A percentile compares a stretch with the other conserved stretches of the same genome.
phyloP scores from a whole-genome alignment of 176 grass and related monocot species.

The Phyllostachys edulis region DNA sequence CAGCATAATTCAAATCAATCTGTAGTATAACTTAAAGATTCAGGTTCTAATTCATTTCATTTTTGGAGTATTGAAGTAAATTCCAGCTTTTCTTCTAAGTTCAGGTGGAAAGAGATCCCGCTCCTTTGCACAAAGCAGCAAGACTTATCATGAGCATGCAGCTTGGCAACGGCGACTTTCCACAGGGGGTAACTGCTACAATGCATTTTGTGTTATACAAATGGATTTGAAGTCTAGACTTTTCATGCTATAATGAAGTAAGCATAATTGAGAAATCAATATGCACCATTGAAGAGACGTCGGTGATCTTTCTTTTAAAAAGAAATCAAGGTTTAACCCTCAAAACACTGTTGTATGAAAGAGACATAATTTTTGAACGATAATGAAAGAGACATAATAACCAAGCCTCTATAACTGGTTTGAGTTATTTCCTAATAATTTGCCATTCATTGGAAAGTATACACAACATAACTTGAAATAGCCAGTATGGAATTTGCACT shows the following conservation, averaged over 20 bases:
- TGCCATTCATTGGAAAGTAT: neutral
- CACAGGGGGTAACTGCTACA: slow-evolving; percentile 59
- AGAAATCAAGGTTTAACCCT: neutral
- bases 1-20: slow-evolving; percentile 18
- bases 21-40: neutral
- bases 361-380: neutral
- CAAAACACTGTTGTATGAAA: neutral
- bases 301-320: no score
- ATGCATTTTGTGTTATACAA: neutral
- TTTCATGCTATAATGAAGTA: neutral
- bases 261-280: neutral
- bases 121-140: slow-evolving; percentile 66
- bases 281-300: neutral
- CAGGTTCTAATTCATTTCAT: neutral
- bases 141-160: slow-evolving; percentile 58
- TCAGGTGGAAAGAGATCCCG: slow-evolving; percentile 54
- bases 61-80: neutral
- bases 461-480: neutral
- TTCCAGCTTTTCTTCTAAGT: slow-evolving; percentile 21
- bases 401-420: neutral
- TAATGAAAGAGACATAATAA: neutral
- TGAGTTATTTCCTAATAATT: neutral
- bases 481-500: neutral
- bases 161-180: slow-evolving; percentile 63
- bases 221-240: neutral